A percentile compares a stretch with the other conserved stretches of the same genome.
Evolutionary conservation across 1,284 basidiomycete species (phyloP).

Genomic region (Melampsora larici-populina): DNA sequence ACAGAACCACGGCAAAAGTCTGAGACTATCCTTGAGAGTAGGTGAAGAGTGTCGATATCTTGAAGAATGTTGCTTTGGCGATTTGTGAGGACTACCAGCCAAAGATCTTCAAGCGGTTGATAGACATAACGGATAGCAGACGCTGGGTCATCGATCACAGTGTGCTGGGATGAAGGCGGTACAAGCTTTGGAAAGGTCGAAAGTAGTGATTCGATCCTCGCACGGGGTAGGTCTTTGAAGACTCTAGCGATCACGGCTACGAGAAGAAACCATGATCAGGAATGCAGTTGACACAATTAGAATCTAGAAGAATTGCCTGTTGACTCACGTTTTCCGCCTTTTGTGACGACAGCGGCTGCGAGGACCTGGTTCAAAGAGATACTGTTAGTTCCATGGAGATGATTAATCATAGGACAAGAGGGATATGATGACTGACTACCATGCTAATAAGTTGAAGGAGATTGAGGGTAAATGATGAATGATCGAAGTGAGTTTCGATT

Average conservation of each 20-base stretch:
- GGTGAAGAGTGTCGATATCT: constrained; percentile 92
- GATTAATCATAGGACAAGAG: background rate
- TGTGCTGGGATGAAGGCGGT: constrained; percentile 94
- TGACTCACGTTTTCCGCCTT: constrained; percentile 77
- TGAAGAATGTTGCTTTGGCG: constrained; percentile 97
- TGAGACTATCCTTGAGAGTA: constrained; percentile 88
- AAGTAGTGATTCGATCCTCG: constrained; percentile 89
- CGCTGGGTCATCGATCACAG: constrained; percentile 70
- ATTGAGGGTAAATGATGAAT: background rate
- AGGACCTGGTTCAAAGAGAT: constrained; percentile 59
- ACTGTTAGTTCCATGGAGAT: background rate
- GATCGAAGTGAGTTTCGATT: background rate
- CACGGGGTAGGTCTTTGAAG: constrained; percentile 87
- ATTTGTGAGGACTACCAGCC: constrained; percentile 96
- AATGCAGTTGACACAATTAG: background rate
- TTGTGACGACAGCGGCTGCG: constrained; percentile 88
- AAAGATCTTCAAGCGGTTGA: constrained; percentile 95
- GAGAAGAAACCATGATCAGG: background rate
- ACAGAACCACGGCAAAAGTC: constrained; percentile 72
- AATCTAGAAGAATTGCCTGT: background rate
- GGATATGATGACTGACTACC: background rate
- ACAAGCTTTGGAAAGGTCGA: constrained; percentile 98
- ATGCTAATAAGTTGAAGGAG: background rate
- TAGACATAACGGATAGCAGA: constrained; percentile 94
- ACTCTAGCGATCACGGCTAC: constrained; percentile 93